Evolutionary conservation across 2,329 filamentous ascomycete species (phyloP), one percentile per base, ranked within the genome.

Genomic region (Botrytis galanthina): DNA sequence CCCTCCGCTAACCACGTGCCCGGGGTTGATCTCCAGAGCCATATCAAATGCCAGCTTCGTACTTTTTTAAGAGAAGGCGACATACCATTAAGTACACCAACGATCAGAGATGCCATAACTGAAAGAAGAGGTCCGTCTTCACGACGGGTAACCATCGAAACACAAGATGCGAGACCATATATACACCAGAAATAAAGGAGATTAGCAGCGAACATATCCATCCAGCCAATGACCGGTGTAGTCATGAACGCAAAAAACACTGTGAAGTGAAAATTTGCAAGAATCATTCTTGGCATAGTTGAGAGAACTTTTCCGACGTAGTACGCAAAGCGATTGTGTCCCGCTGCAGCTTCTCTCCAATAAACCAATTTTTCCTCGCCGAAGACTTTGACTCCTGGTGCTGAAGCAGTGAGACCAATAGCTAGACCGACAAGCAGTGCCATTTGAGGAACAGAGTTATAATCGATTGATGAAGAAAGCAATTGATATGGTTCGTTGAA

Each of bases 71-170:
- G 79, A 1, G 84, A 82, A 32, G 88, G 88, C 4, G 86, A 85
- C 14, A 87, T 84, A 6, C 88, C 87, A 3, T 84, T 86, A 22
- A 90, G 79, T 18, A 89, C 85, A 4, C 86, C 85, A 10, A 87
- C 84, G 75, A 90, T 85, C 7, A 90, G 80, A 42, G 83, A 83
- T 46, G 85, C 80, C 83, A 90, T 87, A 16, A 87, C 87, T 1
- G 87, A 86, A 10, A 89, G 80, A 0, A 90, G 80, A 0, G 88
- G 88, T 0, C 87, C 88, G 74, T 89, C 86, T 78, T 90, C 87
- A 12, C 87, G 81, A 32, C 85, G 84, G 35, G 85, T 84, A 1
- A 89, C 77, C 86, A 89, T 88, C 73, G 84, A 86, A 26, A 89
- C 79, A 44, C 83, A 81, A 48, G 83, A 86, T 0, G 87, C 84